Evolutionary conservation across 148 eudicot species (phyloP).

Genomic region (Talinum fruticosum): DNA sequence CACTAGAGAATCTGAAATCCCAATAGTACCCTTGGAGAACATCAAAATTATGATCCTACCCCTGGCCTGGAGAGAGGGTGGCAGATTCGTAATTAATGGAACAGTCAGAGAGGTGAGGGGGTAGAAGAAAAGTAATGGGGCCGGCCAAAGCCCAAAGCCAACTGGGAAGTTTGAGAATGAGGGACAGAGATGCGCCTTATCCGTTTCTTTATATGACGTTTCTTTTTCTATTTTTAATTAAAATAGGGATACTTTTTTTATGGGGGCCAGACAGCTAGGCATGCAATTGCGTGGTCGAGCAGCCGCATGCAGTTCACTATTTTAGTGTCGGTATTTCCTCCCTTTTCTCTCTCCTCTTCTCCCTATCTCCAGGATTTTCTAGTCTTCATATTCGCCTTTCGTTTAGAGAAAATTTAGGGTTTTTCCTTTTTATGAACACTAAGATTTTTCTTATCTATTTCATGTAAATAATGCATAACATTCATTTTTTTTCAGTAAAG

Average conservation of each 20-base stretch:
- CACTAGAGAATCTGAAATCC: background rate
- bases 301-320: constrained; percentile 24
- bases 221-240: background rate
- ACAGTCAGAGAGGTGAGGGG: background rate
- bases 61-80: background rate
- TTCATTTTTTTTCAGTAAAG: no score
- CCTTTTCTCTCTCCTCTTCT: background rate
- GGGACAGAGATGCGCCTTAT: constrained; percentile 31
- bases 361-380: no score
- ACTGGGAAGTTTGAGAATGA: background rate
- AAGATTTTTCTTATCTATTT: no score
- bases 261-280: background rate
- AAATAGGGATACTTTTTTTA: background rate
- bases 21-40: background rate
- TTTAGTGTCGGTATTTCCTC: constrained; percentile 14
- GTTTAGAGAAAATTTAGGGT: no score
- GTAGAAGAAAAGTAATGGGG: constrained; percentile 5
- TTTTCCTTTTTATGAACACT: no score
- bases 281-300: constrained; percentile 29
- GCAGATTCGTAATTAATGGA: background rate
- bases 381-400: no score
- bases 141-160: background rate
- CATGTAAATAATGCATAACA: no score
- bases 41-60: background rate
- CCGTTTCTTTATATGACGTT: constrained; percentile 23